A percentile compares a stretch with the other conserved stretches of the same genome.
phyloP scores from a whole-genome alignment of 2,329 filamentous ascomycete genomes.

The Alternaria sp. region DNA sequence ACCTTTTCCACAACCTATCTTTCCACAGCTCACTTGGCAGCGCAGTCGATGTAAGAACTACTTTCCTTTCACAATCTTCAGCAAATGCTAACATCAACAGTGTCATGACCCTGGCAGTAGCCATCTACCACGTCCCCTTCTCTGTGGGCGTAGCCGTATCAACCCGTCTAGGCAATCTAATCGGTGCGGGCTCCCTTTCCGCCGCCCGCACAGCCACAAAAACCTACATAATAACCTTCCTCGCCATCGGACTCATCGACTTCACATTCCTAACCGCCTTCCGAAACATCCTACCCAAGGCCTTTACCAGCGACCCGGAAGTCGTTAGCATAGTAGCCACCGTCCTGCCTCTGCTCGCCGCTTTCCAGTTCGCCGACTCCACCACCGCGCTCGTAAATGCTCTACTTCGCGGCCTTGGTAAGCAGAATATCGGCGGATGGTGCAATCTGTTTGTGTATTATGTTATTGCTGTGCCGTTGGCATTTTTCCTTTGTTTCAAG shows the following conservation, averaged over 20 bases:
- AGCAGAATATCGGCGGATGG: constrained; percentile 52
- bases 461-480: constrained; percentile 49
- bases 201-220: constrained; percentile 48
- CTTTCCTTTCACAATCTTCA: too few species aligned
- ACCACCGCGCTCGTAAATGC: constrained; percentile 51
- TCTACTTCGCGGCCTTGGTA: constrained; percentile 49
- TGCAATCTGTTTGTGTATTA: constrained; percentile 53
- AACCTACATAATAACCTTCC: constrained; percentile 46
- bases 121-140: constrained; percentile 55
- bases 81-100: constrained; percentile 22
- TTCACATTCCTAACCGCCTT: constrained; percentile 42
- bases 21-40: constrained; percentile 80
- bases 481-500: constrained; percentile 49
- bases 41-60: constrained; percentile 62
- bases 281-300: constrained; percentile 44
- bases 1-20: constrained; percentile 83
- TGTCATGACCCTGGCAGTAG: constrained; percentile 47
- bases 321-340: constrained; percentile 46
- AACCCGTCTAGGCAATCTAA: constrained; percentile 52
- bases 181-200: constrained; percentile 49
- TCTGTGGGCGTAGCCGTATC: constrained; percentile 52
- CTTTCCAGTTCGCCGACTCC: constrained; percentile 52
- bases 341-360: constrained; percentile 48
- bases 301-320: constrained; percentile 49
- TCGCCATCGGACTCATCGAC: constrained; percentile 48